phyloP scores from a whole-genome alignment of 768 basidiomycete genomes.

The Polyporus arcularius region DNA sequence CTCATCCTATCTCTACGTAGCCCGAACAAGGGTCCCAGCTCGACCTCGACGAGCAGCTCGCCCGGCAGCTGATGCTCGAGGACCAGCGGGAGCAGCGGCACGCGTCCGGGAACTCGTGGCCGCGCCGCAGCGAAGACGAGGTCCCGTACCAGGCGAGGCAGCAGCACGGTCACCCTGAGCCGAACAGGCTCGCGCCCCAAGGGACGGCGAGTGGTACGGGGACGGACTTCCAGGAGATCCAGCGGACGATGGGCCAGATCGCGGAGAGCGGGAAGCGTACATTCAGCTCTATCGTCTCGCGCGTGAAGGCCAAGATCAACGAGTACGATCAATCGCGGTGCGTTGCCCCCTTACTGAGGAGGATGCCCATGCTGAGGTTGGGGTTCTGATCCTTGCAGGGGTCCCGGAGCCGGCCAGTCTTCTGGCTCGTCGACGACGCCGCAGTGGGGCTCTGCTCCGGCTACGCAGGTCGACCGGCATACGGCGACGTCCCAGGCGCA shows the following conservation, averaged over 20 bases:
- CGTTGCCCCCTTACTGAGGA: background rate
- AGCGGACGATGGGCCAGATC: conserved; percentile 73
- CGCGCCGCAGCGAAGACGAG: conserved; percentile 18
- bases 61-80: conserved; percentile 69
- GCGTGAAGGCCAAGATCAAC: conserved; percentile 82
- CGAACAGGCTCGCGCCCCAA: background rate
- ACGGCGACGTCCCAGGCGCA: conserved; percentile 25
- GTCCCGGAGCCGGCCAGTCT: conserved; percentile 1
- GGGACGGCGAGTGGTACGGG: conserved; percentile 3
- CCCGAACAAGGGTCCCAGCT: conserved; percentile 31
- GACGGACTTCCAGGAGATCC: conserved; percentile 58
- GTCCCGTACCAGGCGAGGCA: conserved; percentile 23
- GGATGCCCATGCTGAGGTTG: background rate
- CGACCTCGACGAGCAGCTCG: conserved; percentile 79
- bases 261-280: conserved; percentile 87
- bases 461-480: conserved; percentile 25
- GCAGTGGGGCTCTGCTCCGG: conserved; percentile 19
- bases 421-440: conserved; percentile 6
- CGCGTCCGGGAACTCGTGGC: conserved; percentile 23
- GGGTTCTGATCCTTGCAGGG: background rate
- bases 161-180: background rate
- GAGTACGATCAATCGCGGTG: conserved; percentile 62
- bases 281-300: conserved; percentile 67
- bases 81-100: conserved; percentile 32
- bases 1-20: background rate